phyloP scores from a whole-genome alignment of 2,329 filamentous ascomycete species.

The Aspergillus ruber region DNA sequence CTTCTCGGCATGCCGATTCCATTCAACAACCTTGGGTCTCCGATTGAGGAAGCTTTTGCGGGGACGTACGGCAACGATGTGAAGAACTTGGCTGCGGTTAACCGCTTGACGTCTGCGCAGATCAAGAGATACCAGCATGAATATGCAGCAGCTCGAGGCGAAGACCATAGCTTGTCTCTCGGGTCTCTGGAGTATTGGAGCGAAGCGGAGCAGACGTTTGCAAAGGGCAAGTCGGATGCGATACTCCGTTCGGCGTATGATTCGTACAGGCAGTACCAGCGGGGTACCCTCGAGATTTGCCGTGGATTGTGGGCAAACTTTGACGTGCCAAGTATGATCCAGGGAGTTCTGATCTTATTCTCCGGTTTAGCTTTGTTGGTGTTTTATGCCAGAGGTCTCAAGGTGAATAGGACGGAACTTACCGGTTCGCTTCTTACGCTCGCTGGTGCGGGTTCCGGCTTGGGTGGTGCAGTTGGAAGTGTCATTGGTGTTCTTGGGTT shows the following conservation, averaged over 20 bases:
- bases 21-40: conserved; percentile 88
- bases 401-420: conserved; percentile 48
- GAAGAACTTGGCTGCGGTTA: conserved; percentile 70
- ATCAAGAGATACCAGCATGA: conserved; percentile 83
- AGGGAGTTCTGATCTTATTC: conserved; percentile 67
- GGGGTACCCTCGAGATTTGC: conserved; percentile 70
- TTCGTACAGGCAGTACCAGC: conserved; percentile 68
- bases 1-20: conserved; percentile 88
- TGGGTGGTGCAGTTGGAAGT: conserved; percentile 34
- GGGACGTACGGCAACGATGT: conserved; percentile 63
- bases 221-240: conserved; percentile 34
- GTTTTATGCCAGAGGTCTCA: conserved; percentile 61
- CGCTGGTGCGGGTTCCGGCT: conserved; percentile 44
- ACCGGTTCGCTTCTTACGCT: conserved; percentile 48
- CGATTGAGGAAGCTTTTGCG: conserved; percentile 89
- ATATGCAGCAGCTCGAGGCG: conserved; percentile 67
- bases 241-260: conserved; percentile 42
- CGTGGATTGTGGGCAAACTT: conserved; percentile 87
- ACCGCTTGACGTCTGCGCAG: conserved; percentile 71
- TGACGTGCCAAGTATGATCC: conserved; percentile 76
- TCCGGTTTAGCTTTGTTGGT: conserved; percentile 62
- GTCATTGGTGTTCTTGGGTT: conserved; percentile 15
- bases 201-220: conserved; percentile 46
- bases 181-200: conserved; percentile 55
- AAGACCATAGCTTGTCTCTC: conserved; percentile 55